Base-by-base conservation (phyloP, 371 early-diverging fungal genomes). In the Rhizopus microsporus region DNA sequence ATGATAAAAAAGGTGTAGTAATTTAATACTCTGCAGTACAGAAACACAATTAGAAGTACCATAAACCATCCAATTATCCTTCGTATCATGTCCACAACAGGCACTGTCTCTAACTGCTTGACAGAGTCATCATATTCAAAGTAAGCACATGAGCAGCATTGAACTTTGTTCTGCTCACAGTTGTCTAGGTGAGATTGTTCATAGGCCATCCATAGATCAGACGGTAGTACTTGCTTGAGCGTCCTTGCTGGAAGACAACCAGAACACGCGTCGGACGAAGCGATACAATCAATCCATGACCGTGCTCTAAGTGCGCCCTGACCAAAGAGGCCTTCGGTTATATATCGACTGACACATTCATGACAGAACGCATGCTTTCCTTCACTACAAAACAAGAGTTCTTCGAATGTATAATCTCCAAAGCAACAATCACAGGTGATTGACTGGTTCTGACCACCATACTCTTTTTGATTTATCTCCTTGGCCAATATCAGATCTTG, bases 401-500 rank as follows among this genome's bases (percentile, higher is more conserved):
- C 67, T 60, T 87, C 87, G 65, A 84, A 81, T 10, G 81, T 42
- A 42, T 54, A 70, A 39, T 83, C 84, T 17, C 66, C 65, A 55
- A 70, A 84, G 55, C 87, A 87, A 53, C 87, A 87, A 10, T 62
- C 70, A 56, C 87, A 87, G 5, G 70, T 60, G 43, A 87, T 82
- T 10, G 71, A 42, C 43, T 82, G 77, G 7, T 69, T 54, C n/a
- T 68, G 39, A 0, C 46, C 49, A 0, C 51, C 56, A 43, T 83
- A 83, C 59, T 85, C 79, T 1, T 29, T 37, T 7, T 62, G 49
- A 42, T 81, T 85, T 38, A 81, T 39, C 30, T 61, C 32, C 9
- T 59, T 56, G 0, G 85, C 85, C 0, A 75, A 16, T 38, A 55
- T 38, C 38, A 52, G 16, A 48, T 84, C 80, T 3, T 51, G 15